These are phyloP conservation scores for Anastatica hierochuntica DNA, from an alignment of 345 rosid species.

Conservation along the genomic window DNA sequence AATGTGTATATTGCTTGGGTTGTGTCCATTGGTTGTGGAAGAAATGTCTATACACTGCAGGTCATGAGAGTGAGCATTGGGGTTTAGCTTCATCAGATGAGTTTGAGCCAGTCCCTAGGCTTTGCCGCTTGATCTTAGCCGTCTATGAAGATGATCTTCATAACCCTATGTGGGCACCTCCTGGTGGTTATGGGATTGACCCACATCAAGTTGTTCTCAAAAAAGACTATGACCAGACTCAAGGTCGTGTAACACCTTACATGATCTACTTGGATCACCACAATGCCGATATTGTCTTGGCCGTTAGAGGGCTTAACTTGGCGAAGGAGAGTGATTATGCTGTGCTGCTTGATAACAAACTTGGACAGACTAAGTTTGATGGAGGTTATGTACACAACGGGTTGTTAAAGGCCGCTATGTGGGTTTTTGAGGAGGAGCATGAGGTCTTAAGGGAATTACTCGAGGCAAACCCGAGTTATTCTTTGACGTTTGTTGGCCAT, in stretches of 20 bases:
- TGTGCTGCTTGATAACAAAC: slow-evolving; percentile 73
- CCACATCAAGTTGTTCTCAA: slow-evolving; percentile 54
- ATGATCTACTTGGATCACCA: slow-evolving; percentile 74
- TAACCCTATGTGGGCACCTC: slow-evolving; percentile 78
- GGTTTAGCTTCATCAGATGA: slow-evolving; percentile 68
- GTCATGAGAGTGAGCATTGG: slow-evolving; percentile 87
- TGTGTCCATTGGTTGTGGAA: slow-evolving; percentile 86
- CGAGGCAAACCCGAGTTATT: slow-evolving; percentile 51
- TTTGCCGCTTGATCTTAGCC: slow-evolving; percentile 64
- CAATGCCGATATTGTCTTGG: slow-evolving; percentile 49
- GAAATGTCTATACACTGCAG: slow-evolving; percentile 80
- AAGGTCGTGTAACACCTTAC: slow-evolving; percentile 67
- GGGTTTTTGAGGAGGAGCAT: slow-evolving; percentile 65
- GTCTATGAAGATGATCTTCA: slow-evolving; percentile 72
- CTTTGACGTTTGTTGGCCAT: slow-evolving; percentile 81
- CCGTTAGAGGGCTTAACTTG: slow-evolving; percentile 73
- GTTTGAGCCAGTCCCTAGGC: slow-evolving; percentile 68
- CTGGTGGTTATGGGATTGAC: slow-evolving; percentile 69
- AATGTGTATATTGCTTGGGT: slow-evolving; percentile 80
- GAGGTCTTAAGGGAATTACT: slow-evolving; percentile 49
- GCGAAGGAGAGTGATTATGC: slow-evolving; percentile 84
- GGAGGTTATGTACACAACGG: slow-evolving; percentile 97
- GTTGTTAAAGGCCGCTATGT: slow-evolving; percentile 64
- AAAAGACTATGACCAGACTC: slow-evolving; percentile 55
- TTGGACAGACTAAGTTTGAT: slow-evolving; percentile 78